Conservation (phyloP, 2,329 filamentous ascomycete genomes). For the Venturia pyrina region DNA sequence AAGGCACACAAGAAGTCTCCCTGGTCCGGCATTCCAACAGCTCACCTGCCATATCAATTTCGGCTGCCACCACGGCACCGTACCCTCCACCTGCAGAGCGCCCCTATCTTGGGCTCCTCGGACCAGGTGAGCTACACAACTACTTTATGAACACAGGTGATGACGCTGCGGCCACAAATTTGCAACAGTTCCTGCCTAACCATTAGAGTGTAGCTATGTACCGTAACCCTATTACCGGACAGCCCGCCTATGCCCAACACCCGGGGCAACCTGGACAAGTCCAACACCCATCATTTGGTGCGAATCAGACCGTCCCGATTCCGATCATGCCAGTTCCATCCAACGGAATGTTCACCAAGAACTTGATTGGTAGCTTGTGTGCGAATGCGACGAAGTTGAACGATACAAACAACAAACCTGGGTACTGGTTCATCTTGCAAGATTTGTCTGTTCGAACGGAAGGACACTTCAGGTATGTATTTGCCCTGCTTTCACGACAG, state of each 20-base stretch:
- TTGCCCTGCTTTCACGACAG: neutral
- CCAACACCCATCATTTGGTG: conserved; percentile 14
- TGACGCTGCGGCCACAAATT: neutral
- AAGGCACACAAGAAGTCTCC: conserved; percentile 54
- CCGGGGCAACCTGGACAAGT: conserved; percentile 15
- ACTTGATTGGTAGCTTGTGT: conserved; percentile 83
- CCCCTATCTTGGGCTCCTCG: conserved; percentile 3
- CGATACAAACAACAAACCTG: conserved; percentile 69
- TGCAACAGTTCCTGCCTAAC: neutral
- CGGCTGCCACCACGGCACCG: conserved; percentile 67
- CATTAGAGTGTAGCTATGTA: neutral
- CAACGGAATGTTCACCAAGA: conserved; percentile 78
- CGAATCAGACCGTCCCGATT: neutral
- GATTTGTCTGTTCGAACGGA: conserved; percentile 92
- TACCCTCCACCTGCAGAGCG: conserved; percentile 49
- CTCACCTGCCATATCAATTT: conserved; percentile 61
- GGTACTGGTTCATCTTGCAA: conserved; percentile 94
- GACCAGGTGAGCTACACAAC: neutral
- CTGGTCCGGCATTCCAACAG: conserved; percentile 55
- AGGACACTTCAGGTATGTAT: conserved; percentile 69
- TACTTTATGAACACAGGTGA: neutral
- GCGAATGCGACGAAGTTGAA: conserved; percentile 79
- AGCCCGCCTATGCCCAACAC: conserved; percentile 6
- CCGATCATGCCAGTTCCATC: neutral
- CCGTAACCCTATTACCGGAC: neutral